Evolutionary conservation across 768 basidiomycete genomes (phyloP).

Genomic region (Lactarius evosmus): DNA sequence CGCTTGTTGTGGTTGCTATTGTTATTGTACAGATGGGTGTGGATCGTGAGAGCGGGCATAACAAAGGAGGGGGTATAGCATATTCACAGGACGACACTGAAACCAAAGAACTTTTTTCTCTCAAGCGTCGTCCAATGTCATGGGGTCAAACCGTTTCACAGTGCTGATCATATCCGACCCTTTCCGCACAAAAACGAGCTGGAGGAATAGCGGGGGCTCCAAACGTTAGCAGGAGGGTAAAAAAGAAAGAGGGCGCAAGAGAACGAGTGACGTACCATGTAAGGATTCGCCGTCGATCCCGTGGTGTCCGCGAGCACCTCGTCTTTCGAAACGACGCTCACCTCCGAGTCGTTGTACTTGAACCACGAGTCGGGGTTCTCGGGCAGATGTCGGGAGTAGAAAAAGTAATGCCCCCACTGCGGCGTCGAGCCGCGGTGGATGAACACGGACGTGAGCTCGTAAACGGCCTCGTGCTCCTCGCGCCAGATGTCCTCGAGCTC

Average conservation of each 20-base stretch:
- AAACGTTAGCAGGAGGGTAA: background rate
- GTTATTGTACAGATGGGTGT: background rate
- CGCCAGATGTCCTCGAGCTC: conserved; percentile 75
- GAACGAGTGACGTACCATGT: conserved; percentile 59
- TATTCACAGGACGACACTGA: background rate
- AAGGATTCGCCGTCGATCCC: conserved; percentile 87
- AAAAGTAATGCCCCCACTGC: conserved; percentile 93
- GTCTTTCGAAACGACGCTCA: conserved; percentile 68
- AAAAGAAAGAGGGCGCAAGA: background rate
- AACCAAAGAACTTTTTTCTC: background rate
- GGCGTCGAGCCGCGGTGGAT: conserved; percentile 88
- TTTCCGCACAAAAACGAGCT: conserved; percentile 85
- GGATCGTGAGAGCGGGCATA: background rate
- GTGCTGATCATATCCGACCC: conserved; percentile 78
- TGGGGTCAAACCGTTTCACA: conserved; percentile 58
- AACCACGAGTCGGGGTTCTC: conserved; percentile 82
- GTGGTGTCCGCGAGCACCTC: conserved; percentile 90
- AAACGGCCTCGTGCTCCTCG: conserved; percentile 61
- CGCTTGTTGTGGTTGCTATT: background rate
- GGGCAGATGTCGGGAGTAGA: conserved; percentile 88
- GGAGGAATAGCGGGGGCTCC: background rate
- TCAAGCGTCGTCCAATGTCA: conserved; percentile 31
- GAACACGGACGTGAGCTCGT: conserved; percentile 92
- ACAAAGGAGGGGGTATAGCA: background rate
- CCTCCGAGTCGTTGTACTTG: conserved; percentile 94